Base-by-base conservation (phyloP, 371 early-diverging fungal species). In the Haplosporangium sp. region DNA sequence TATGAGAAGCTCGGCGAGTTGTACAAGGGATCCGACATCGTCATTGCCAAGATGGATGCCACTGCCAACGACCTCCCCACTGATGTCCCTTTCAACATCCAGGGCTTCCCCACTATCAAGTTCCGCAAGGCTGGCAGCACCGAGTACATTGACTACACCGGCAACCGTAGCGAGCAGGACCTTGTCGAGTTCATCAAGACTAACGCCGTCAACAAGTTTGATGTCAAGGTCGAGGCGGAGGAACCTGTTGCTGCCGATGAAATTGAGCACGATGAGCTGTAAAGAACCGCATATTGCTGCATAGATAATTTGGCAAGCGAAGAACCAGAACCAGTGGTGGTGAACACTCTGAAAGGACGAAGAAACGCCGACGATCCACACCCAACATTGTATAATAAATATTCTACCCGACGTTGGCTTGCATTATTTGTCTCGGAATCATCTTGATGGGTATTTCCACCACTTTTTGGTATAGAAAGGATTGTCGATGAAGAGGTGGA, bases 101-200 rank as follows among this genome's bases (percentile, higher is more conserved):
- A 88, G 73, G 98, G 97, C n/a, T 98, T 97, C 96, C 99, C 98
- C 55, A 98, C 98, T 55, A 86, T 98, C 60, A 93, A 93, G 81
- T 87, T 98, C 73, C 90, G 95, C 88, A 96, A 95, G 89, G 97
- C 95, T 50, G 86, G 86, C 21, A 86, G 85, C 64, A 84, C 87
- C 38, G 83, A 83, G 58, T 96, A 96, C 72, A 85, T 96, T 58
- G 91, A 94, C 74, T 98, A 93, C 85, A 81, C 88, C 36, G 97
- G 97, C 63, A 91, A 93, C 79, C 93, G 99, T 64, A 83, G 90
- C 46, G 54, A 92, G 47, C 95, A 94, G 58, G 86, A 86, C 42
- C 83, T 98, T 42, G 65, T 92, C 61, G 81, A 86, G 61, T 98
- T 97, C 84, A 67, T 98, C 40, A 83, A 87, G 51, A 79, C 86